These are phyloP conservation scores for Lepidium aucheri DNA, from an alignment of 345 rosid genomes.

Conservation along the genomic window DNA sequence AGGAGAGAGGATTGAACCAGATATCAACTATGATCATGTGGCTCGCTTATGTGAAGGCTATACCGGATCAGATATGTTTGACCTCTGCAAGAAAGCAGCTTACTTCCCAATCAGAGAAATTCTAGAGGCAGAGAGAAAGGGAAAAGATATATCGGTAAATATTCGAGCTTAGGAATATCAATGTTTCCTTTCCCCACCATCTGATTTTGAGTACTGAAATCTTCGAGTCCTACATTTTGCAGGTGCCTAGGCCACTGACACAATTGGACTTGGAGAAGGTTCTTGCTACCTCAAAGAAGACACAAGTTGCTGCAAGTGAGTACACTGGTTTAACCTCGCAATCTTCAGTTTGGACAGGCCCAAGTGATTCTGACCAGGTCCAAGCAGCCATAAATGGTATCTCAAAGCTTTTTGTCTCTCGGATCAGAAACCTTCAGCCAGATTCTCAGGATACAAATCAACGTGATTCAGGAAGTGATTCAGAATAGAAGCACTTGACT, in stretches of 20 bases:
- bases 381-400: conserved; percentile 68
- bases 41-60: conserved; percentile 68
- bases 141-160: conserved; percentile 47
- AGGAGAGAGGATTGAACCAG: conserved; percentile 59
- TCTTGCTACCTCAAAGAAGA: conserved; percentile 56
- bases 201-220: background rate
- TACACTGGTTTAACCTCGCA: conserved; percentile 47
- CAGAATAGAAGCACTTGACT: background rate
- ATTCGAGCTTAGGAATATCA: background rate
- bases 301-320: conserved; percentile 65
- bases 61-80: conserved; percentile 91
- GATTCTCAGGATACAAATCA: conserved; percentile 40
- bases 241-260: conserved; percentile 67
- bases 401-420: conserved; percentile 66
- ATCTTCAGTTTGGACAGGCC: conserved; percentile 45
- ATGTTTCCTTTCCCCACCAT: background rate
- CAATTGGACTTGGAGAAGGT: conserved; percentile 64
- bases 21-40: conserved; percentile 50
- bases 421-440: conserved; percentile 46
- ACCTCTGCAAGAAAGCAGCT: conserved; percentile 93
- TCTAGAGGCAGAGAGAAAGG: conserved; percentile 67
- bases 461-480: conserved; percentile 3
- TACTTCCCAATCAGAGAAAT: conserved; percentile 84
- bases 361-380: conserved; percentile 48
- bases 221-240: background rate